These are phyloP conservation scores for Aspergillus eucalypticola DNA, from an alignment of 2,329 filamentous ascomycete genomes.

Conservation along the genomic window DNA sequence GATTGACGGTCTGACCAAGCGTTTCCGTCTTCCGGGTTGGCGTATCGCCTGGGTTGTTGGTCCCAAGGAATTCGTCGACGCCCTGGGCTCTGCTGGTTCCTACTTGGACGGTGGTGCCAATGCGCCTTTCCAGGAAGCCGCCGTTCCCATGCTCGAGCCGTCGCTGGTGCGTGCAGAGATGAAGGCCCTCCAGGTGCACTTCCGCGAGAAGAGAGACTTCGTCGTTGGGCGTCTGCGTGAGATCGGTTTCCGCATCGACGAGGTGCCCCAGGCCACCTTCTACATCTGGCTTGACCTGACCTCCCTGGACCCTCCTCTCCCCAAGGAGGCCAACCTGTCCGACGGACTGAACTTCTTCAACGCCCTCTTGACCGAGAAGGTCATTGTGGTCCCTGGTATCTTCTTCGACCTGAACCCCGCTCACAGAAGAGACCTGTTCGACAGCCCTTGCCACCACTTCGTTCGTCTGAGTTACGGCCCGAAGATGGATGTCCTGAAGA, in stretches of 20 bases:
- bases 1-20: slow-evolving; percentile 94
- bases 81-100: slow-evolving; percentile 86
- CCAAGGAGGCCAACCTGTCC: slow-evolving; percentile 68
- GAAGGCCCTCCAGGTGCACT: slow-evolving; percentile 84
- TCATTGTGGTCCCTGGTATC: slow-evolving; percentile 94
- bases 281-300: slow-evolving; percentile 77
- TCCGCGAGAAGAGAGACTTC: slow-evolving; percentile 90
- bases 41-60: slow-evolving; percentile 95
- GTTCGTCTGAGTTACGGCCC: slow-evolving; percentile 84
- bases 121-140: slow-evolving; percentile 92
- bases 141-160: slow-evolving; percentile 90
- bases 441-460: slow-evolving; percentile 91
- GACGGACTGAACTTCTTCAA: slow-evolving; percentile 98
- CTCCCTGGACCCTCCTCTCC: slow-evolving; percentile 53
- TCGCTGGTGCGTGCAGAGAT: slow-evolving; percentile 78
- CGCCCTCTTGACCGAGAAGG: slow-evolving; percentile 87
- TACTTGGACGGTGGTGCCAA: slow-evolving; percentile 95
- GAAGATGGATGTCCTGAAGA: slow-evolving; percentile 74
- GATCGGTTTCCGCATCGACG: slow-evolving; percentile 85
- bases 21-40: slow-evolving; percentile 94
- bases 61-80: slow-evolving; percentile 93
- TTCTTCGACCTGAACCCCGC: slow-evolving; percentile 97
- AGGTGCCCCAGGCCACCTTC: slow-evolving; percentile 87
- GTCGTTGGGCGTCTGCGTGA: slow-evolving; percentile 74
- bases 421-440: slow-evolving; percentile 85